phyloP scores from a whole-genome alignment of 441 rosid genomes.

The Daphne laureola region DNA sequence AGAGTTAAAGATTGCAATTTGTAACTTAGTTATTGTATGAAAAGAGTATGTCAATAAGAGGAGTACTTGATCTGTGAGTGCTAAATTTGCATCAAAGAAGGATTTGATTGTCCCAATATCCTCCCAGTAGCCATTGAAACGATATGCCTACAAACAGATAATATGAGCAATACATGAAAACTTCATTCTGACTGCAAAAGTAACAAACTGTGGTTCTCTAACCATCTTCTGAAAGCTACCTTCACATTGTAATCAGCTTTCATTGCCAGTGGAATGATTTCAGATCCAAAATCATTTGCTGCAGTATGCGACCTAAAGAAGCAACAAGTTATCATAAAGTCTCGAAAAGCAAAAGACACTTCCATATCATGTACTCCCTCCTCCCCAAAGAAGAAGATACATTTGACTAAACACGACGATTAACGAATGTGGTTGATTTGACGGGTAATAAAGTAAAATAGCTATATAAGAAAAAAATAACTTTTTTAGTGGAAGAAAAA shows the following conservation, averaged over 20 bases:
- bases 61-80: constrained; percentile 67
- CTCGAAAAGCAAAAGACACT: too few species aligned
- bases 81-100: constrained; percentile 82
- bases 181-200: neutral
- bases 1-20: constrained; percentile 6
- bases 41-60: constrained; percentile 19
- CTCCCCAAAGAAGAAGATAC: too few species aligned
- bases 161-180: constrained; percentile 5
- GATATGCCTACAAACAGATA: constrained; percentile 42
- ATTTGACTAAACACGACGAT: too few species aligned
- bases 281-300: constrained; percentile 88
- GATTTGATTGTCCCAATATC: constrained; percentile 83
- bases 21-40: constrained; percentile 3
- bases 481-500: too few species aligned
- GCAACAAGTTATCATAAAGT: neutral
- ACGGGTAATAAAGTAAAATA: too few species aligned
- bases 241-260: constrained; percentile 38
- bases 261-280: constrained; percentile 64
- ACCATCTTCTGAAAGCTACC: constrained; percentile 22
- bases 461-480: too few species aligned
- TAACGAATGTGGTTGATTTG: too few species aligned
- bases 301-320: constrained; percentile 45
- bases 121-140: constrained; percentile 75
- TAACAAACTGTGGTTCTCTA: too few species aligned
- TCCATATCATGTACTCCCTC: too few species aligned